Conservation (phyloP, 2,329 filamentous ascomycete species). For the Hypoxylon sp. region DNA sequence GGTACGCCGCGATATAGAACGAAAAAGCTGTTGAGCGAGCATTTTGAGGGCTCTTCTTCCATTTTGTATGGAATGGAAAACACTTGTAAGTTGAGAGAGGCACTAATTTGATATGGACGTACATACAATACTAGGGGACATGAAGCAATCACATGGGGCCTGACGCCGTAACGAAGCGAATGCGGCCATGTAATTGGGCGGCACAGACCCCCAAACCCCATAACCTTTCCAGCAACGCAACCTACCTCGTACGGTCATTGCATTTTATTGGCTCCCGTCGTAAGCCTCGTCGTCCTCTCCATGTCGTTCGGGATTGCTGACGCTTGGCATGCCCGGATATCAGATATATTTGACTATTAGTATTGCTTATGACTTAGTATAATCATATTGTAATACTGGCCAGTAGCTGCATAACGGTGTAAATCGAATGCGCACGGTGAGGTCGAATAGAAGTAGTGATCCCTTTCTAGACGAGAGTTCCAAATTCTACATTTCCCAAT, state of each 20-base stretch:
- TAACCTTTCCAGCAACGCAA: background rate
- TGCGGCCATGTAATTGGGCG: background rate
- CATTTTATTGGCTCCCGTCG: background rate
- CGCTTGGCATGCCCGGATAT: background rate
- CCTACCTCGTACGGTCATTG: background rate
- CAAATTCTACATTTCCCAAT: background rate
- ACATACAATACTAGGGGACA: background rate
- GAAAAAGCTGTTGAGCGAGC: background rate
- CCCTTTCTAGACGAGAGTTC: background rate
- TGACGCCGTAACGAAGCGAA: background rate
- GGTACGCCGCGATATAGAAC: background rate
- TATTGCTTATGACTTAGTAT: background rate
- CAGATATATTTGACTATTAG: background rate
- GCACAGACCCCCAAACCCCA: background rate
- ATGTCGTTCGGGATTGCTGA: background rate
- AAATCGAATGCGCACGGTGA: background rate
- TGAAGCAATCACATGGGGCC: background rate
- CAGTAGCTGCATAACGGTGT: background rate
- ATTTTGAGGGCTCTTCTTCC: background rate
- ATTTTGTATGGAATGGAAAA: background rate
- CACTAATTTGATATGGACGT: background rate
- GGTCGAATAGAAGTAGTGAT: background rate
- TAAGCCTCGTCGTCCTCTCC: background rate
- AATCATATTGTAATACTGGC: background rate
- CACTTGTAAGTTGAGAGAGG: conserved; percentile 1